Conservation (phyloP, 257 asterid genomes). For the Cinchona pubescens region DNA sequence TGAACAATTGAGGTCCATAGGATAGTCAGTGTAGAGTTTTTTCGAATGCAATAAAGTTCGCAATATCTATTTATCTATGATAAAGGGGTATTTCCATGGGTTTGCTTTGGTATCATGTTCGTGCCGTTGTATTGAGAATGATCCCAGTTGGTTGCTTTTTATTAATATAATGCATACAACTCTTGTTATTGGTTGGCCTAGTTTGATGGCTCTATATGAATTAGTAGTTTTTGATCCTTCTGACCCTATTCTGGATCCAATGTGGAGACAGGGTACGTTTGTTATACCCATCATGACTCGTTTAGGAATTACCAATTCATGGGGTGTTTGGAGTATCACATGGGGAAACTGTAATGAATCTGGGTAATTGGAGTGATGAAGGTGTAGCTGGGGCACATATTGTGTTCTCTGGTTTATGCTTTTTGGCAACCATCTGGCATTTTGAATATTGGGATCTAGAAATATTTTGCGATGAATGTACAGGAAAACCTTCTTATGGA, state of each 20-base stretch:
- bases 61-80: too few relatives aligned
- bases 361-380: neutral
- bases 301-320: too few relatives aligned
- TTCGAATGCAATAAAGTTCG: too few relatives aligned
- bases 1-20: too few relatives aligned
- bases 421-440: conserved; percentile 6
- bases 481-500: conserved; percentile 1
- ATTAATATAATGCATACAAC: neutral
- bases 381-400: conserved; percentile 2
- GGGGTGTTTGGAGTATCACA: too few relatives aligned
- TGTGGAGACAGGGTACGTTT: neutral
- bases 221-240: neutral
- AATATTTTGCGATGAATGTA: conserved; percentile 6
- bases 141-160: too few relatives aligned
- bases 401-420: neutral
- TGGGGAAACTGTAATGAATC: too few relatives aligned
- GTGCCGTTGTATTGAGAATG: too few relatives aligned
- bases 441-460: conserved; percentile 8
- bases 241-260: neutral
- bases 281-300: neutral
- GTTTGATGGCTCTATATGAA: neutral
- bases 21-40: too few relatives aligned
- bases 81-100: too few relatives aligned
- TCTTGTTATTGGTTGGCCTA: neutral
- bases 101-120: too few relatives aligned